A percentile compares a stretch with the other conserved stretches of the same genome.
Conservation (phyloP, 225 moss, liverwort and hornwort species). For the Anthoceros angustus region DNA sequence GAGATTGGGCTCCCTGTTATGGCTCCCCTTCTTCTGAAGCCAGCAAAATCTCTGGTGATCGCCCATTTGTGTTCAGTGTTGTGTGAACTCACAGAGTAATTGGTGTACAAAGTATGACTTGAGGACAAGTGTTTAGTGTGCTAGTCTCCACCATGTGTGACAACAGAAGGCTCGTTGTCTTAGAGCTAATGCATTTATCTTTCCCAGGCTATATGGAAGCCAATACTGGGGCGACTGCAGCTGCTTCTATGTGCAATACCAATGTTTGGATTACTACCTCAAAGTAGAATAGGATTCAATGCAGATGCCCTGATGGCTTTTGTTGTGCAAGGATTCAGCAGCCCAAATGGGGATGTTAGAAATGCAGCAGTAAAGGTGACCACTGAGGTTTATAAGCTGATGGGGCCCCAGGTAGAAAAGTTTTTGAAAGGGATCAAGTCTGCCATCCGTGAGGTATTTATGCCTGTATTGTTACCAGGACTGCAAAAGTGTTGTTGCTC, state of each 20-base stretch:
- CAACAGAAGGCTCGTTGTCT: background rate
- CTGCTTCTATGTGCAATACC: conserved; percentile 67
- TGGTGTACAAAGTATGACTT: background rate
- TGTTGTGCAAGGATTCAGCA: conserved; percentile 69
- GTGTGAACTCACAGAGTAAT: background rate
- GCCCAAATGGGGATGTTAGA: conserved; percentile 83
- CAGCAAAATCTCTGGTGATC: conserved; percentile 57
- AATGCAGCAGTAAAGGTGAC: conserved; percentile 63
- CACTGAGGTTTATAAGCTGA: conserved; percentile 55
- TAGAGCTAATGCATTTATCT: background rate
- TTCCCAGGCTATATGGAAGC: conserved; percentile 69
- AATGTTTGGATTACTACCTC: conserved; percentile 59
- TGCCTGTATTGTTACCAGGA: background rate
- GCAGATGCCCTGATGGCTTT: conserved; percentile 61
- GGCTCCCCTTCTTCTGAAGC: conserved; percentile 39
- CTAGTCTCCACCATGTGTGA: background rate
- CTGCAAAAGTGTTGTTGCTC: no score
- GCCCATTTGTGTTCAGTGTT: background rate
- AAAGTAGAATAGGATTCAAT: conserved; percentile 48
- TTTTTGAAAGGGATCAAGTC: conserved; percentile 76
- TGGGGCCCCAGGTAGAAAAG: conserved; percentile 69
- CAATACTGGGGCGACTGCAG: conserved; percentile 73
- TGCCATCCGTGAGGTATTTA: conserved; percentile 58
- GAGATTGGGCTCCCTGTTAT: conserved; percentile 73
- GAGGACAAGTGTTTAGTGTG: no score